Evolutionary conservation across 768 basidiomycete species (phyloP).

Genomic region (Leccinum disarticulatum): DNA sequence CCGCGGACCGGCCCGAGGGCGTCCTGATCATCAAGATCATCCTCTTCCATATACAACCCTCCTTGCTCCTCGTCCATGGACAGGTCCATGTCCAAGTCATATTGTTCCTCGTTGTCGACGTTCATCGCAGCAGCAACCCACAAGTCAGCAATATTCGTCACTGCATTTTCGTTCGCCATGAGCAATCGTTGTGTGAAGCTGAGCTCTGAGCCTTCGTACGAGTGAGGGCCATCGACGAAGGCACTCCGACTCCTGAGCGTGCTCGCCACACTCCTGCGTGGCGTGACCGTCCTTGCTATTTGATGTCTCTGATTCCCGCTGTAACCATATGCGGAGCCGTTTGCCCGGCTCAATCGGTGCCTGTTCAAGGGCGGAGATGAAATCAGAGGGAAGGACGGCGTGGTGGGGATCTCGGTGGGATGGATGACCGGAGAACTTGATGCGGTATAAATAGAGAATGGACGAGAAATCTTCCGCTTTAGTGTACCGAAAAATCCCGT

Average conservation of each 20-base stretch:
- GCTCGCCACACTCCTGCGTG: slow-evolving; percentile 54
- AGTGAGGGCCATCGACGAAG: slow-evolving; percentile 42
- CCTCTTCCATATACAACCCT: slow-evolving; percentile 48
- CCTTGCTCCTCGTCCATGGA: slow-evolving; percentile 25
- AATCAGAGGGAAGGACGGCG: slow-evolving; percentile 47
- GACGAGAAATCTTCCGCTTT: slow-evolving; percentile 50
- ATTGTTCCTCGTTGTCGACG: slow-evolving; percentile 85
- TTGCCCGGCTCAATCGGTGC: slow-evolving; percentile 53
- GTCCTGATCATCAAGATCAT: slow-evolving; percentile 33
- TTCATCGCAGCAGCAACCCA: slow-evolving; percentile 99
- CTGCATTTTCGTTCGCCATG: slow-evolving; percentile 93
- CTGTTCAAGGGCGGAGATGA: slow-evolving; percentile 42
- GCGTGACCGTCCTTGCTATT: slow-evolving; percentile 47
- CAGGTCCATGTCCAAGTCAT: slow-evolving; percentile 41
- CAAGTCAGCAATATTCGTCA: slow-evolving; percentile 91
- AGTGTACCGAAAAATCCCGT: slow-evolving; percentile 40
- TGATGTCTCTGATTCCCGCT: slow-evolving; percentile 53
- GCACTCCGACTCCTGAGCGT: slow-evolving; percentile 54
- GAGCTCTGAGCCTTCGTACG: slow-evolving; percentile 51
- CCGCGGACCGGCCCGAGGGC: slow-evolving; percentile 18
- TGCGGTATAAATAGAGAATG: slow-evolving; percentile 60
- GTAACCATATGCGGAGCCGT: slow-evolving; percentile 84
- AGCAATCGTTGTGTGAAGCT: slow-evolving; percentile 87
- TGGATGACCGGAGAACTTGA: slow-evolving; percentile 47
- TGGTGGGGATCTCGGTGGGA: slow-evolving; percentile 30